A percentile compares a stretch with the other conserved stretches of the same genome.
Evolutionary conservation across 176 grass and related monocot genomes (phyloP).

Genomic region (Oryza officinalis): DNA sequence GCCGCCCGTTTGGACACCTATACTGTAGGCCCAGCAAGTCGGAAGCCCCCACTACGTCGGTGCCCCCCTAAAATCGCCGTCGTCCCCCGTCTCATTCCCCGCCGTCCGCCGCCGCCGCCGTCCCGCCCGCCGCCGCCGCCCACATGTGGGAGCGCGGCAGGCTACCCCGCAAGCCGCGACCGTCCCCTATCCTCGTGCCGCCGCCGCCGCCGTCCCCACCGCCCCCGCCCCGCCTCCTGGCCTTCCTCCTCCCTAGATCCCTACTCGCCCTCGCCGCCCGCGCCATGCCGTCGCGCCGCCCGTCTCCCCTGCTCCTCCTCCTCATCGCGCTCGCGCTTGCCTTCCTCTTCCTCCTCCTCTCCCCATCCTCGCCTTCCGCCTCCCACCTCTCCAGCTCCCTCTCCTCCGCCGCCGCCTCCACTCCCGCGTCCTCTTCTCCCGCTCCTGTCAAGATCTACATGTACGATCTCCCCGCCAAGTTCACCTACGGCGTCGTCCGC

Average conservation of each 20-base stretch:
- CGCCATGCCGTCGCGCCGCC: slow-evolving; percentile 50
- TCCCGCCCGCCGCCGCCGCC: slow-evolving; percentile 5
- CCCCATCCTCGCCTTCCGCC: slow-evolving; percentile 26
- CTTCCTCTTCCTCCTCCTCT: slow-evolving; percentile 50
- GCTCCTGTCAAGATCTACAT: slow-evolving; percentile 76
- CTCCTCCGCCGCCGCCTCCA: background rate
- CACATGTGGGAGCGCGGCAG: slow-evolving; percentile 75
- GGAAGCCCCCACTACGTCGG: slow-evolving; percentile 2
- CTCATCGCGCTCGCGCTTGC: slow-evolving; percentile 37
- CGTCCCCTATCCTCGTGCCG: slow-evolving; percentile 42
- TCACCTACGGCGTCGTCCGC: slow-evolving; percentile 77
- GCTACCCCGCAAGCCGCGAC: slow-evolving; percentile 52
- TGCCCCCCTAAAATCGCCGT: background rate
- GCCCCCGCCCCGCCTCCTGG: slow-evolving; percentile 34
- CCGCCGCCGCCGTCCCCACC: slow-evolving; percentile 28
- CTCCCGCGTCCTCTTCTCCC: background rate
- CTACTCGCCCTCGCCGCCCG: slow-evolving; percentile 42
- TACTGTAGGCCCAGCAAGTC: background rate
- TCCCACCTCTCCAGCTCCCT: slow-evolving; percentile 28
- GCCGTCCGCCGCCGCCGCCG: slow-evolving; percentile 14
- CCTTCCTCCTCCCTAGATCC: slow-evolving; percentile 25
- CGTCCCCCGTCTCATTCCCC: slow-evolving; percentile 5
- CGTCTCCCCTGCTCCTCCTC: slow-evolving; percentile 36
- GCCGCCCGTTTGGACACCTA: too few relatives aligned
- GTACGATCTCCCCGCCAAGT: slow-evolving; percentile 66